Conservation (phyloP, 441 rosid species). For the Theobroma grandiflorum region DNA sequence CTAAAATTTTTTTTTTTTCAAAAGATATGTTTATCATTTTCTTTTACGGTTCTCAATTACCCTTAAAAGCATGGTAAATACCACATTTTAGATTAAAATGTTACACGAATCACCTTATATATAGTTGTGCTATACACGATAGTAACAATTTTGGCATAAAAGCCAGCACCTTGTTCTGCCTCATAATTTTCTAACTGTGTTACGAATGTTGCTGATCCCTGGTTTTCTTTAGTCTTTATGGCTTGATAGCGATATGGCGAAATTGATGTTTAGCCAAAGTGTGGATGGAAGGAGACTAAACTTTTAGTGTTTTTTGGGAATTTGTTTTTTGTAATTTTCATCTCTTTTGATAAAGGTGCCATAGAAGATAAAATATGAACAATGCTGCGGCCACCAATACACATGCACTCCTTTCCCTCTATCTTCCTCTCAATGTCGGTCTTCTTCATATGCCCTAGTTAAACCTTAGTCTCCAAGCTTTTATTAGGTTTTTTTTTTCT, state of each 20-base stretch:
- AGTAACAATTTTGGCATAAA: no score
- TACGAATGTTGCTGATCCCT: no score
- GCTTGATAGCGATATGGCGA: constrained; percentile 5
- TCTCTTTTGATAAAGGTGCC: constrained; percentile 30
- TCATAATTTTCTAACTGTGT: no score
- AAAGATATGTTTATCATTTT: background rate
- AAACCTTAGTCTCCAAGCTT: background rate
- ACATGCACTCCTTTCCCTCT: constrained; percentile 17
- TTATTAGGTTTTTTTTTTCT: background rate
- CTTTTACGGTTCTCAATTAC: background rate
- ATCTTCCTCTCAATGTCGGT: background rate
- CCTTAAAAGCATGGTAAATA: no score
- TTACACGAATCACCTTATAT: no score
- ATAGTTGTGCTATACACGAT: no score
- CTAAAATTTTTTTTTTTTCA: background rate
- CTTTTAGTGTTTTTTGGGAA: background rate
- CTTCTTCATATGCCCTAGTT: constrained; percentile 4
- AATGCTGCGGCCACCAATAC: constrained; percentile 38
- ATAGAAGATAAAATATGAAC: constrained; percentile 29
- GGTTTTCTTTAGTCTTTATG: no score
- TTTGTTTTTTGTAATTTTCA: background rate
- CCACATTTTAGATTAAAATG: no score
- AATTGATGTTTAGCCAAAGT: background rate
- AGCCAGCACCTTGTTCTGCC: no score
- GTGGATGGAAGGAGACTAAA: constrained; percentile 19